A percentile compares a stretch with the other conserved stretches of the same genome.
Conservation (phyloP, 345 rosid species). For the Rhodomyrtus tomentosa region DNA sequence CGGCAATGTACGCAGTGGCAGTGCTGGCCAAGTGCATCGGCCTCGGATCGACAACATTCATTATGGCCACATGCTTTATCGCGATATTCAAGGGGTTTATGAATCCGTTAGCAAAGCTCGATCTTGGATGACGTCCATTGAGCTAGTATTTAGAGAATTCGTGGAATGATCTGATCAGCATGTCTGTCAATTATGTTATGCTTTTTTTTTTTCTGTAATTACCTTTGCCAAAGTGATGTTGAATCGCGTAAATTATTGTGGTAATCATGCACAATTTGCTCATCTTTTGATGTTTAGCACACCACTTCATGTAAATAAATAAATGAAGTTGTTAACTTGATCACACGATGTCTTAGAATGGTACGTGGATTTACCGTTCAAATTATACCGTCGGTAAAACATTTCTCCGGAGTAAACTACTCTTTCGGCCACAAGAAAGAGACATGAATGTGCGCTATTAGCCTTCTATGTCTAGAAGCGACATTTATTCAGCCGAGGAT, state of each 20-base stretch:
- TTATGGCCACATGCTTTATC: neutral
- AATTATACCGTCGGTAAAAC: no score
- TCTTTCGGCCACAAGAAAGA: no score
- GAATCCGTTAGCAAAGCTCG: neutral
- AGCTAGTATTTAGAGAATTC: neutral
- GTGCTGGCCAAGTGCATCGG: neutral
- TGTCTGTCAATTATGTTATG: neutral
- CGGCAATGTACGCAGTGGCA: neutral
- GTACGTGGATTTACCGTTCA: no score
- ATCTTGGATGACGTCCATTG: neutral
- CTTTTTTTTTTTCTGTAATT: neutral
- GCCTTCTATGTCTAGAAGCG: no score
- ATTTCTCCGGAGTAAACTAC: no score
- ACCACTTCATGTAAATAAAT: neutral
- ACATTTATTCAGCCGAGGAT: no score
- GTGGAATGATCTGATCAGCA: neutral
- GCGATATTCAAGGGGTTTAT: slow-evolving; percentile 1
- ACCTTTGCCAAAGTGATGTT: neutral
- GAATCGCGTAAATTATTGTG: neutral
- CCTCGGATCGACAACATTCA: neutral
- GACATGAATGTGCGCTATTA: no score
- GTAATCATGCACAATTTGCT: neutral
- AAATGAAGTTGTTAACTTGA: no score
- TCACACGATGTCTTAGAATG: no score
- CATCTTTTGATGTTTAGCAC: neutral